phyloP scores from a whole-genome alignment of 106 monocot genomes.

The Dioscorea alata region DNA sequence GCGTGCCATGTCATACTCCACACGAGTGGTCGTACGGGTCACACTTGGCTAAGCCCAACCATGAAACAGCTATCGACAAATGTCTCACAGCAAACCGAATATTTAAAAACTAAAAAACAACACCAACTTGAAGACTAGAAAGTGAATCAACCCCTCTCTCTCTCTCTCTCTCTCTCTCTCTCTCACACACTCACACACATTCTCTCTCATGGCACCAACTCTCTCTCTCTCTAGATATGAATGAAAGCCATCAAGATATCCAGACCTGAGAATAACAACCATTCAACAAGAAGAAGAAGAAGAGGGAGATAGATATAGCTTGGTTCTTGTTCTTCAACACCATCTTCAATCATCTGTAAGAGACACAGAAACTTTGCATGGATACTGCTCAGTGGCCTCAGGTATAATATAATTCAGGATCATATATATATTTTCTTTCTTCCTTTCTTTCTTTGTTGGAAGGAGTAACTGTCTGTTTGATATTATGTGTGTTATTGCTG shows the following conservation, averaged over 20 bases:
- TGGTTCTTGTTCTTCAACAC: constrained; percentile 1
- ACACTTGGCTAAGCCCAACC: no score
- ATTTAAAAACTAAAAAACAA: no score
- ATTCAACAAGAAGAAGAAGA: background rate
- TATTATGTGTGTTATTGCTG: background rate
- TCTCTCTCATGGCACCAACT: background rate
- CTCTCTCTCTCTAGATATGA: background rate
- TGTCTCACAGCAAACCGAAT: no score
- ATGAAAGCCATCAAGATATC: background rate
- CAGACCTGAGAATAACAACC: background rate
- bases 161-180: background rate
- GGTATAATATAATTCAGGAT: constrained; percentile 10
- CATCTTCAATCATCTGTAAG: background rate
- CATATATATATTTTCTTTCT: background rate
- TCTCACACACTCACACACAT: no score
- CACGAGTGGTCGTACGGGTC: no score
- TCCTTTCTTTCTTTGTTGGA: background rate
- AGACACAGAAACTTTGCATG: constrained; percentile 11
- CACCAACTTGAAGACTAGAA: no score
- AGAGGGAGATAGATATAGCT: background rate
- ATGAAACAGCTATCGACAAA: no score
- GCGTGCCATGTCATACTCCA: no score
- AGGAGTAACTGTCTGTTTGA: background rate
- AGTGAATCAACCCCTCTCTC: background rate
- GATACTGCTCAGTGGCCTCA: constrained; percentile 42